A percentile compares a stretch with the other conserved stretches of the same genome.
These are phyloP conservation scores for Onygenales sp. DNA, from an alignment of 2,329 filamentous ascomycete genomes.

Conservation along the genomic window DNA sequence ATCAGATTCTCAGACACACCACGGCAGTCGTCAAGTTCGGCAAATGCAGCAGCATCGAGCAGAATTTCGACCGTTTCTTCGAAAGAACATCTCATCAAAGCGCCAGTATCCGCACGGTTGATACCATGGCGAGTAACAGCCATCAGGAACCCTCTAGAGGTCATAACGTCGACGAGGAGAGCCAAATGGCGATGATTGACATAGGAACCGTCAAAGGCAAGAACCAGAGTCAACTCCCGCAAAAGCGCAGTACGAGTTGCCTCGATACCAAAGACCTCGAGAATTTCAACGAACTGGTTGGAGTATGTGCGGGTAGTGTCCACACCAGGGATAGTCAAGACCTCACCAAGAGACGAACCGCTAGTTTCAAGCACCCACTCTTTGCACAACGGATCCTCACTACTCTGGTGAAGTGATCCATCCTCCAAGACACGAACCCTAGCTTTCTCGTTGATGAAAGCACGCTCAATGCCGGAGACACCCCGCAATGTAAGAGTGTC, in stretches of 20 bases:
- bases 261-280: conserved; percentile 93
- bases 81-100: conserved; percentile 98
- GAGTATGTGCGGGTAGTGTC: conserved; percentile 79
- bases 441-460: conserved; percentile 79
- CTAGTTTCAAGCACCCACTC: conserved; percentile 97
- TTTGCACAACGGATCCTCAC: conserved; percentile 64
- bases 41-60: conserved; percentile 85
- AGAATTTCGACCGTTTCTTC: conserved; percentile 99
- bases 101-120: conserved; percentile 94
- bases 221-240: conserved; percentile 78
- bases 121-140: conserved; percentile 97
- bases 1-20: conserved; percentile 99
- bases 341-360: conserved; percentile 75
- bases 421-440: conserved; percentile 58
- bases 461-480: conserved; percentile 77
- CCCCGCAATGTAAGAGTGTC: conserved; percentile 87
- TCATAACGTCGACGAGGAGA: conserved; percentile 95
- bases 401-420: conserved; percentile 64
- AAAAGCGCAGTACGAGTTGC: conserved; percentile 80
- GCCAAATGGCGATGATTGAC: conserved; percentile 98
- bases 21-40: conserved; percentile 93
- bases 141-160: conserved; percentile 84
- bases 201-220: conserved; percentile 98
- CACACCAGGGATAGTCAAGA: conserved; percentile 79
- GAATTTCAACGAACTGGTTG: conserved; percentile 91